Evolutionary conservation across 257 asterid species (phyloP).

Genomic region (Linaria vulgaris): DNA sequence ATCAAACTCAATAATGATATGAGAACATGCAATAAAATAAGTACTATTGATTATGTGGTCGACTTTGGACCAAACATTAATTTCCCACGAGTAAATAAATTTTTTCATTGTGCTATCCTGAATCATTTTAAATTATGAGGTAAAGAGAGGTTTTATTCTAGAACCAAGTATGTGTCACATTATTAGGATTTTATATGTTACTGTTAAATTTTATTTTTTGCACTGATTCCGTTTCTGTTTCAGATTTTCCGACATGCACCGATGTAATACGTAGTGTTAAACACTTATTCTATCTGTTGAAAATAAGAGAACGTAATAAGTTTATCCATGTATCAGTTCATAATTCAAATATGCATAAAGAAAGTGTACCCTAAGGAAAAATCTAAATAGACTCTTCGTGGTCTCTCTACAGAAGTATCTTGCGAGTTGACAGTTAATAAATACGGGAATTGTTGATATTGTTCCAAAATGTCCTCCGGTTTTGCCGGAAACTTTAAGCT

Average conservation of each 20-base stretch:
- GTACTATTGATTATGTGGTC: too few species aligned
- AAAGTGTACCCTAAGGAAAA: conserved; percentile 72
- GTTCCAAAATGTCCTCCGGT: conserved; percentile 48
- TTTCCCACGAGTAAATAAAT: too few species aligned
- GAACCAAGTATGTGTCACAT: neutral
- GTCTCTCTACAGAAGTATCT: conserved; percentile 40
- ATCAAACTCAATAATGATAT: neutral
- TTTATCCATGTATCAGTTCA: neutral
- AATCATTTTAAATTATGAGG: neutral
- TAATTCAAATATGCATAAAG: conserved; percentile 7
- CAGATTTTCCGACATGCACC: neutral
- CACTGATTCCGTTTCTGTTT: neutral
- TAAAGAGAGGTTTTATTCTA: neutral
- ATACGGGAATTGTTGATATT: conserved; percentile 53
- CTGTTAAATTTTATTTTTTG: neutral
- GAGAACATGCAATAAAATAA: conserved; percentile 3
- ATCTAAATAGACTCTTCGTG: conserved; percentile 72
- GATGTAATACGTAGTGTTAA: too few species aligned
- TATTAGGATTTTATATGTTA: neutral
- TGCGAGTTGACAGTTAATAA: conserved; percentile 41
- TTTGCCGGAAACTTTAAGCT: conserved; percentile 72
- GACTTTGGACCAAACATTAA: too few species aligned
- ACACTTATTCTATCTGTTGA: neutral
- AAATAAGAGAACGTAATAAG: neutral
- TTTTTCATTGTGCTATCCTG: too few species aligned